Percentiles rank a stretch among this genome's conserved stretches.
Evolutionary conservation across 1,139 yeast species (phyloP).

Genomic region (Hyphopichia pseudoburtonii): DNA sequence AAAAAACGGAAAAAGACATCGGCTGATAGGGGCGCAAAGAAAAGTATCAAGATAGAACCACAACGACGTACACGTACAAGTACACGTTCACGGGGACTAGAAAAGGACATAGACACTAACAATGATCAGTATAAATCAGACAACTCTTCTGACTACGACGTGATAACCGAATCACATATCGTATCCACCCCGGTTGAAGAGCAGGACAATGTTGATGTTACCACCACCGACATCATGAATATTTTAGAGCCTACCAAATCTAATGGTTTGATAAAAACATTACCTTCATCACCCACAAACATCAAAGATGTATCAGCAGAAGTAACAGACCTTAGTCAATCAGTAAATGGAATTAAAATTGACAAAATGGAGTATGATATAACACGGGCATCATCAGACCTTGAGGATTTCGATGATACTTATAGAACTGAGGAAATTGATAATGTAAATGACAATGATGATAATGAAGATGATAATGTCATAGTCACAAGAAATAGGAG

Average conservation of each 20-base stretch:
- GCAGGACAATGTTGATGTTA: no score
- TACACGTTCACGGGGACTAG: no score
- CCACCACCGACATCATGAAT: no score
- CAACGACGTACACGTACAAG: not conserved
- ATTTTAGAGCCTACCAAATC: no score
- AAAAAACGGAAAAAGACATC: slow-evolving; percentile 7
- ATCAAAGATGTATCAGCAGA: slow-evolving; percentile 1
- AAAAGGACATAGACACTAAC: no score
- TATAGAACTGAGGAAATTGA: slow-evolving; percentile 1
- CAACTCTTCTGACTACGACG: no score
- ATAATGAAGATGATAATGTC: not conserved
- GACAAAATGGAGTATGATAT: not conserved
- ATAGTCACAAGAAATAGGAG: slow-evolving; percentile 2
- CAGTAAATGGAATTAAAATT: not conserved
- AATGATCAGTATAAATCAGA: no score
- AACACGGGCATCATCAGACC: not conserved
- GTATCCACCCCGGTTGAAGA: no score
- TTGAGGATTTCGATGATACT: not conserved
- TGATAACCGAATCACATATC: no score
- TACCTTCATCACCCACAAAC: slow-evolving; percentile 4
- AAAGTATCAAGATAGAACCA: not conserved
- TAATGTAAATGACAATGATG: not conserved
- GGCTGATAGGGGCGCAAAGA: not conserved
- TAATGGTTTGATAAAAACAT: no score
- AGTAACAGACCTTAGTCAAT: slow-evolving; percentile 2